Evolutionary conservation across 768 basidiomycete species (phyloP).

Genomic region (Lyophyllum atratum): DNA sequence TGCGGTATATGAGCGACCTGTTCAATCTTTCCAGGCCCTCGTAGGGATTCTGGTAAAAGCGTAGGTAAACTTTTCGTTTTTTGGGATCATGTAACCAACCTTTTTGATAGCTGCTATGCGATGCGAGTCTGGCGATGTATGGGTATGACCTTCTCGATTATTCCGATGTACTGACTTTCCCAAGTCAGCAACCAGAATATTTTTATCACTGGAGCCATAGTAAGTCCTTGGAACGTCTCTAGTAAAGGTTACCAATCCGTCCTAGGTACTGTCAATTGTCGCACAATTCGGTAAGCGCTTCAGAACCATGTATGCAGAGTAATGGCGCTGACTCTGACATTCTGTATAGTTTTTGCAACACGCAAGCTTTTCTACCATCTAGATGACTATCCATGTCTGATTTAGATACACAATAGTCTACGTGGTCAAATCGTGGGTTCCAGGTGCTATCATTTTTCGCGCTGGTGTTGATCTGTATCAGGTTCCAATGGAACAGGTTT

Average conservation of each 20-base stretch:
- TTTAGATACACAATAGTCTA: neutral
- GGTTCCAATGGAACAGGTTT: neutral
- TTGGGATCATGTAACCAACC: neutral
- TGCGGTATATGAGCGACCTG: no score
- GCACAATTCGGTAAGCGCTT: neutral
- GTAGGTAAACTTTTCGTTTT: constrained; percentile 32
- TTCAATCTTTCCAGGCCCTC: no score
- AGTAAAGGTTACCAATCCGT: no score
- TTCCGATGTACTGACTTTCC: constrained; percentile 3
- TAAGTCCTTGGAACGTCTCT: constrained; percentile 26
- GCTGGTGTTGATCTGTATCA: neutral
- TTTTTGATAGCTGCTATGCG: constrained; percentile 46
- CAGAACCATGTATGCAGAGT: neutral
- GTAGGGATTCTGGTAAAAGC: constrained; percentile 57
- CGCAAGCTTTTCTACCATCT: neutral
- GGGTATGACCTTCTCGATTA: constrained; percentile 2
- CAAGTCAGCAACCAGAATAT: constrained; percentile 58
- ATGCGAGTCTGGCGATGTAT: constrained; percentile 67
- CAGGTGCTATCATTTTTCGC: neutral
- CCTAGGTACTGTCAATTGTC: neutral
- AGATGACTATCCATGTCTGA: neutral
- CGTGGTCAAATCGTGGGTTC: neutral
- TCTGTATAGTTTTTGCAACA: neutral
- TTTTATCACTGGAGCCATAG: constrained; percentile 45
- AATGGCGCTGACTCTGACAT: neutral